A percentile compares a stretch with the other conserved stretches of the same genome.
Evolutionary conservation across 2,329 filamentous ascomycete species (phyloP).

Genomic region (Claviceps humidiphila): DNA sequence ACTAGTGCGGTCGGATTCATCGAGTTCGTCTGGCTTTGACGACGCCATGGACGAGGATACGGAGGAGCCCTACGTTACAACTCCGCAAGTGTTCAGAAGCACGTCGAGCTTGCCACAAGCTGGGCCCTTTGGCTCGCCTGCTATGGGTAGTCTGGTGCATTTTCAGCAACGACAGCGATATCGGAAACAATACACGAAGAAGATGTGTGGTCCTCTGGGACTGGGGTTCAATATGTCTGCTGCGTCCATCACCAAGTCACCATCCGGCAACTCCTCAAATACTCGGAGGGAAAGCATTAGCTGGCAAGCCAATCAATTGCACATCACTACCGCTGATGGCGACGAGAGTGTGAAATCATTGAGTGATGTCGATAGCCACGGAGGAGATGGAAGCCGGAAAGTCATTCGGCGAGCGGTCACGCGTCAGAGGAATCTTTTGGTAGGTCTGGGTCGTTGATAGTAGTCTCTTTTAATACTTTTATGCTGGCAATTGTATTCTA

Average conservation of each 20-base stretch:
- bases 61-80: constrained; percentile 70
- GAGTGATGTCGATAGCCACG: constrained; percentile 36
- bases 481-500: neutral
- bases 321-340: constrained; percentile 59
- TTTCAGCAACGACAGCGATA: constrained; percentile 68
- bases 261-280: constrained; percentile 41
- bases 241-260: constrained; percentile 53
- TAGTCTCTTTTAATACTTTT: neutral
- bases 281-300: constrained; percentile 78
- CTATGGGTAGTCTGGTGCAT: constrained; percentile 64
- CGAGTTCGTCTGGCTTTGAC: constrained; percentile 59
- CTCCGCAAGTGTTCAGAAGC: constrained; percentile 60
- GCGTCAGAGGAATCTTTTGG: constrained; percentile 74
- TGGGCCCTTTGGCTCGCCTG: constrained; percentile 54
- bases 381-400: constrained; percentile 49
- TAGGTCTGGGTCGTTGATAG: constrained; percentile 23
- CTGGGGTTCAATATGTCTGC: constrained; percentile 35
- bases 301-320: constrained; percentile 77
- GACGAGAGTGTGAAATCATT: constrained; percentile 59
- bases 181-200: constrained; percentile 52
- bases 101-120: constrained; percentile 30
- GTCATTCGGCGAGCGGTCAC: constrained; percentile 77
- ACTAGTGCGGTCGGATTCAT: constrained; percentile 61
- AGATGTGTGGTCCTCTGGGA: constrained; percentile 33
- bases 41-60: constrained; percentile 60